Percentiles rank a stretch among this genome's conserved stretches.
phyloP scores from a whole-genome alignment of 2,329 filamentous ascomycete species.

The Fusarium tricinctum region DNA sequence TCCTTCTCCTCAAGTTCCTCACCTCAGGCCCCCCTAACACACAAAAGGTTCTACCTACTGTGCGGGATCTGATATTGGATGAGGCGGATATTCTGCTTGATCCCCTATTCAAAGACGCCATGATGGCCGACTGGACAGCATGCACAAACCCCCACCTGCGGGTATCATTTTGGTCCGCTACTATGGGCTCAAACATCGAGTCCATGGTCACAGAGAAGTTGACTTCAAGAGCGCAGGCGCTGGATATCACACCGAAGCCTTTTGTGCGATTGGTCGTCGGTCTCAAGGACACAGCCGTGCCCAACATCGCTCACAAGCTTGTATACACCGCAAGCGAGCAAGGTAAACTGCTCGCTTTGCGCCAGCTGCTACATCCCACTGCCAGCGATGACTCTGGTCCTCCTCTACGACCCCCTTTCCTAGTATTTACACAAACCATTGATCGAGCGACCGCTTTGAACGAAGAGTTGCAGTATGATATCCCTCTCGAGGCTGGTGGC shows the following conservation, averaged over 20 bases:
- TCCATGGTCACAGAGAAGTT: conserved; percentile 79
- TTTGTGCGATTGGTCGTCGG: conserved; percentile 93
- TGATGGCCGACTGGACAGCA: conserved; percentile 84
- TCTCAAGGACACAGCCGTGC: conserved; percentile 93
- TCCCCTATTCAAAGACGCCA: conserved; percentile 90
- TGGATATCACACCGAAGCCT: conserved; percentile 59
- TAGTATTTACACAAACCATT: conserved; percentile 97
- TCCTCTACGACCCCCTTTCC: conserved; percentile 84
- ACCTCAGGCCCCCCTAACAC: conserved; percentile 59
- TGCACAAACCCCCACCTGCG: conserved; percentile 79
- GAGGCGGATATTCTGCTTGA: conserved; percentile 97
- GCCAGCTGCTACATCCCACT: conserved; percentile 87
- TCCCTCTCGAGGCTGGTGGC: conserved; percentile 88
- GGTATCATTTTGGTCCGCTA: conserved; percentile 93
- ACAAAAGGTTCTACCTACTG: conserved; percentile 71
- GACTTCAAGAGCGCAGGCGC: conserved; percentile 62
- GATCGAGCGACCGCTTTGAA: conserved; percentile 89
- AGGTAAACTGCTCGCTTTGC: conserved; percentile 91
- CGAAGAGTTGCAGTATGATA: conserved; percentile 93
- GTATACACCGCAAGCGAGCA: conserved; percentile 93
- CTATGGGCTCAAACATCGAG: conserved; percentile 95
- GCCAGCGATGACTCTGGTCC: conserved; percentile 68
- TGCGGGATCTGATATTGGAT: conserved; percentile 84
- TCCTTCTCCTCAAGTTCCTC: conserved; percentile 82
- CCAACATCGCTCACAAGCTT: conserved; percentile 90